Evolutionary conservation across 768 basidiomycete genomes (phyloP), one percentile per base, ranked within the genome.

Genomic region (Mycena galericulata): DNA sequence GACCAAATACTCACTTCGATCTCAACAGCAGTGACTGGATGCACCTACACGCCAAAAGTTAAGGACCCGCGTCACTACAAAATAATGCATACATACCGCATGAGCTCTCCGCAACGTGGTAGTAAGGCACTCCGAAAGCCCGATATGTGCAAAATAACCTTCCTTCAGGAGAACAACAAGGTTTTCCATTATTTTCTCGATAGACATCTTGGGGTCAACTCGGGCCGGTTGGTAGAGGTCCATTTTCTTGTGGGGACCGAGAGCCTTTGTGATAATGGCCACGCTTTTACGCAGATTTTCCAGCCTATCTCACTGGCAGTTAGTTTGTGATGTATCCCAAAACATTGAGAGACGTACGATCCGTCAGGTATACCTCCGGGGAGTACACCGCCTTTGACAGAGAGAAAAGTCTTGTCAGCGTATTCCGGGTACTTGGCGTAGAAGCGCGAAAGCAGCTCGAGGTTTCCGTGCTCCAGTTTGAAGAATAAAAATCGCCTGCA

Each of bases 1-100:
- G 84, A 81, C 84, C 87, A 90, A 3, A 87, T 82, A 71, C 88
- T 90, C 45, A 90, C 79, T 75, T 93, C 92, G 59, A 92, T 90
- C 75, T 93, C 90, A 14, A 88, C 87, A 14, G 85, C 81, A 9
- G 86, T 82, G 61, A 91, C 84, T 1, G 87, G 88, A 51, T 85
- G 80, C 22, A 67, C 54, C 65, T 67, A 54, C 4, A 2, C 1
- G 3, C 10, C 14, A n/a, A n/a, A 2, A 27, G 22, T 50, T 17
- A 43, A 10, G 45, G 12, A 47, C 3, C n/a, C n/a, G n/a, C n/a
- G n/a, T n/a, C 53, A 24, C 2, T 1, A 20, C 20, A 32, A 56
- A 4, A n/a, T 7, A 20, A 2, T 38, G 3, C 53, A 24, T 6
- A n/a, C 46, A 11, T 84, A 78, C 78, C 9, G 75, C 71, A 53